Percentiles rank a stretch among this genome's conserved stretches.
Conservation (phyloP, 306 rosid species). For the Prosopis cineraria region DNA sequence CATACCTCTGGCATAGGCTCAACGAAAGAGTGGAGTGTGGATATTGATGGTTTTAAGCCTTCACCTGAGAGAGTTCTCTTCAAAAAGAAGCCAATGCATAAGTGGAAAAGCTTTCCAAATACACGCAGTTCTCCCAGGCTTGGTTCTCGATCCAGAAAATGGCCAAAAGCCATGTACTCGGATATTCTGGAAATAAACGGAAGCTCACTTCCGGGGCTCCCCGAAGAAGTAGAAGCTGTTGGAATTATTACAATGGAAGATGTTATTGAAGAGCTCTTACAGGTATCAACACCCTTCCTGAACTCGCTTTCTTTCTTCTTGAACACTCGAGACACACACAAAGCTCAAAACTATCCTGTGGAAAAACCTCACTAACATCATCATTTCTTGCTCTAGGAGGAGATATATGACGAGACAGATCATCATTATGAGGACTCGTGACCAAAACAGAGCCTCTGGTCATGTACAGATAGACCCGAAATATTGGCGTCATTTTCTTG, state of each 20-base stretch:
- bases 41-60: slow-evolving; percentile 66
- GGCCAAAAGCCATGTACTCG: slow-evolving; percentile 81
- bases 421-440: slow-evolving; percentile 79
- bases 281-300: slow-evolving; percentile 48
- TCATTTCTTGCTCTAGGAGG: slow-evolving; percentile 63
- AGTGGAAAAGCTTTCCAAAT: slow-evolving; percentile 75
- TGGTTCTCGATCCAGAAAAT: slow-evolving; percentile 74
- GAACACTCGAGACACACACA: background rate
- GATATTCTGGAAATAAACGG: slow-evolving; percentile 79
- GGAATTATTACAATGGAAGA: slow-evolving; percentile 95
- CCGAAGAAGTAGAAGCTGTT: slow-evolving; percentile 82
- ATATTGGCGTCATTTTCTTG: background rate
- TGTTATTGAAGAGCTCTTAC: slow-evolving; percentile 95
- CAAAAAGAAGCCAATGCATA: slow-evolving; percentile 63
- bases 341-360: background rate
- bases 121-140: slow-evolving; percentile 44
- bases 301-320: background rate
- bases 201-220: slow-evolving; percentile 71
- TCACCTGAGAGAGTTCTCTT: slow-evolving; percentile 49
- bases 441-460: background rate
- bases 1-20: slow-evolving; percentile 40
- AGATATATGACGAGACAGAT: slow-evolving; percentile 94
- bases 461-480: background rate
- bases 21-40: slow-evolving; percentile 60
- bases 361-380: background rate